Percentiles rank a stretch among this genome's conserved stretches.
These are phyloP conservation scores for Colletotrichum tamarilloi DNA, from an alignment of 2,329 filamentous ascomycete species.

Conservation along the genomic window DNA sequence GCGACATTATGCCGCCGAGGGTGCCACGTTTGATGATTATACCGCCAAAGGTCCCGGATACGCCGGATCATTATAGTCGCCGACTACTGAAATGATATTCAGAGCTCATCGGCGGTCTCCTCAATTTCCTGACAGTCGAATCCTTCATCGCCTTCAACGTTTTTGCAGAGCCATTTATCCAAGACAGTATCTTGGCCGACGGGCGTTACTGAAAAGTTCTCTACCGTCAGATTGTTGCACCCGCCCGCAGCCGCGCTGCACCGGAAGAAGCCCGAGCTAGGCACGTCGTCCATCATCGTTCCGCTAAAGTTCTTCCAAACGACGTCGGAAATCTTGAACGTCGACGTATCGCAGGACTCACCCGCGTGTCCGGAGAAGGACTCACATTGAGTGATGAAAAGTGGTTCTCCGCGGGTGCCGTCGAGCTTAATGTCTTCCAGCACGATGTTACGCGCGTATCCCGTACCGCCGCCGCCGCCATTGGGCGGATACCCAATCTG, in stretches of 20 bases:
- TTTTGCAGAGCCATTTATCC: conserved; percentile 42
- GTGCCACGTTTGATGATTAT: no score
- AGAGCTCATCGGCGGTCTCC: conserved; percentile 15
- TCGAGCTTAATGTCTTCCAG: conserved; percentile 45
- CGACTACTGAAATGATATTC: not conserved
- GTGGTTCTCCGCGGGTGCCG: conserved; percentile 43
- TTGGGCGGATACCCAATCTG: conserved; percentile 65
- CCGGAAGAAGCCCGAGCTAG: conserved; percentile 42
- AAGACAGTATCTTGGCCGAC: conserved; percentile 34
- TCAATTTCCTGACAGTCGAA: conserved; percentile 39
- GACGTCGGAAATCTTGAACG: conserved; percentile 44
- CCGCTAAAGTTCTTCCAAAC: conserved; percentile 43
- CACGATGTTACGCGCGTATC: conserved; percentile 47
- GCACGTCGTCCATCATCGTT: conserved; percentile 42
- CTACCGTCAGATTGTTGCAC: conserved; percentile 43
- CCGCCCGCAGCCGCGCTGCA: conserved; percentile 46
- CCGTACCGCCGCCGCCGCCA: conserved; percentile 66
- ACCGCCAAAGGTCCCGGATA: conserved; percentile 2
- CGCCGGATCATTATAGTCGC: conserved; percentile 2
- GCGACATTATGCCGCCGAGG: not conserved
- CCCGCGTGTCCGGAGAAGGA: conserved; percentile 47
- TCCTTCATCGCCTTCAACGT: conserved; percentile 40
- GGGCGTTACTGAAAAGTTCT: conserved; percentile 39
- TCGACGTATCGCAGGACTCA: conserved; percentile 47
- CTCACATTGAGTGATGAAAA: conserved; percentile 50